phyloP scores from a whole-genome alignment of 2,329 filamentous ascomycete species.

The Aspergillus bombycis region DNA sequence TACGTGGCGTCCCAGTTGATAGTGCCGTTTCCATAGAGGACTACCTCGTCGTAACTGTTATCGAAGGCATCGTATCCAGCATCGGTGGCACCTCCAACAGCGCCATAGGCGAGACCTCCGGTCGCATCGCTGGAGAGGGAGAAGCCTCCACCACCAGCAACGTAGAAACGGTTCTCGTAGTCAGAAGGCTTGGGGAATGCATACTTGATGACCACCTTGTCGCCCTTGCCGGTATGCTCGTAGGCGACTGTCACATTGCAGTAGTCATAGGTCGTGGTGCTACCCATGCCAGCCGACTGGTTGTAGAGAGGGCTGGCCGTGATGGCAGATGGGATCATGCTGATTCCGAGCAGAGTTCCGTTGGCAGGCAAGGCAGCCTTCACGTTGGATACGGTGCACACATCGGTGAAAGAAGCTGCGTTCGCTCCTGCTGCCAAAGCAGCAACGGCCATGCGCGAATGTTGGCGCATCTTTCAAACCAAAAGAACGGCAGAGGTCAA shows the following conservation, averaged over 20 bases:
- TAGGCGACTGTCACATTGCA: slow-evolving; percentile 51
- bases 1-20: slow-evolving; percentile 38
- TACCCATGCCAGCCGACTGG: slow-evolving; percentile 30
- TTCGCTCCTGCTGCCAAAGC: slow-evolving; percentile 32
- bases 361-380: slow-evolving; percentile 47
- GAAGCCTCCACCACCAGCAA: slow-evolving; percentile 50
- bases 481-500: not conserved
- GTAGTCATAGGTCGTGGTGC: slow-evolving; percentile 30
- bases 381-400: slow-evolving; percentile 48
- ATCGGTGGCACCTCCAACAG: slow-evolving; percentile 45
- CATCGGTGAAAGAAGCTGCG: slow-evolving; percentile 41
- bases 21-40: slow-evolving; percentile 53
- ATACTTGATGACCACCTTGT: slow-evolving; percentile 41
- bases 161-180: slow-evolving; percentile 52
- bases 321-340: slow-evolving; percentile 45
- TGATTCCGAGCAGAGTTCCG: slow-evolving; percentile 45
- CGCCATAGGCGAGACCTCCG: slow-evolving; percentile 48
- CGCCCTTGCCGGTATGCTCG: slow-evolving; percentile 46
- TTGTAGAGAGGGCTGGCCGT: slow-evolving; percentile 45
- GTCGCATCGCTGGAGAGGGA: slow-evolving; percentile 42
- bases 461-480: not conserved
- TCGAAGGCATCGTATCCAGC: slow-evolving; percentile 51
- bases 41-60: slow-evolving; percentile 40
- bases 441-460: slow-evolving; percentile 16
- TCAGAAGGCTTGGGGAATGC: slow-evolving; percentile 39